Percentiles rank a stretch among this genome's conserved stretches.
Evolutionary conservation across 805 yeast genomes (phyloP).

Genomic region (Hanseniaspora taiwanica): DNA sequence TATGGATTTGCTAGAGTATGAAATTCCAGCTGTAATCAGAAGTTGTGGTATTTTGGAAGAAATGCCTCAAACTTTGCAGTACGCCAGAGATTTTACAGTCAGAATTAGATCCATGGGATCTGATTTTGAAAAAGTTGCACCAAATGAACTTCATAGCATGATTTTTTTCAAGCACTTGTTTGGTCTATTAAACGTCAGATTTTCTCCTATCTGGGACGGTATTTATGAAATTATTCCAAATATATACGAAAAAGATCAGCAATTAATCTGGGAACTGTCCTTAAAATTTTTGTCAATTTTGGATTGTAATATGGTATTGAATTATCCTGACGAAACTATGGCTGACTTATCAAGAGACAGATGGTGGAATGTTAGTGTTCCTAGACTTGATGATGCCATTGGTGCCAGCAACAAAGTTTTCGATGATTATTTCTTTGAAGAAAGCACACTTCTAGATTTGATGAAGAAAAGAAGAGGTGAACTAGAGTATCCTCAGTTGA

Average conservation of each 20-base stretch:
- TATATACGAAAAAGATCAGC: slow-evolving; percentile 29
- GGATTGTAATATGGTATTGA: slow-evolving; percentile 11
- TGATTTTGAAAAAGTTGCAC: slow-evolving; percentile 25
- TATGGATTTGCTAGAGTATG: slow-evolving; percentile 10
- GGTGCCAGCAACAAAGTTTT: slow-evolving; percentile 18
- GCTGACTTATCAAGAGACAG: slow-evolving; percentile 2
- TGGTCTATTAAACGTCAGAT: slow-evolving; percentile 62
- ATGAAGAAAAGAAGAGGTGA: slow-evolving; percentile 15
- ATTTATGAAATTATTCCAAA: slow-evolving; percentile 46
- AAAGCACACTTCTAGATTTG: slow-evolving; percentile 1
- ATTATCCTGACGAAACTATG: slow-evolving; percentile 9
- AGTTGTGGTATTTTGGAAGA: slow-evolving; percentile 53
- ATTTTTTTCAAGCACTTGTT: slow-evolving; percentile 37
- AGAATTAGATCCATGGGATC: slow-evolving; percentile 49
- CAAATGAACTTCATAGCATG: slow-evolving; percentile 11
- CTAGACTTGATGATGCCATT: slow-evolving; percentile 31
- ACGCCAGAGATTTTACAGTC: slow-evolving; percentile 61
- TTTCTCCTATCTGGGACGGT: slow-evolving; percentile 80
- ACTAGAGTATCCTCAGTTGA: slow-evolving; percentile 28
- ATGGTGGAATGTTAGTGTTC: slow-evolving; percentile 33
- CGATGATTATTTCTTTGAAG: slow-evolving; percentile 20
- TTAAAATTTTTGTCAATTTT: slow-evolving; percentile 20
- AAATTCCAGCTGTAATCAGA: slow-evolving; percentile 30
- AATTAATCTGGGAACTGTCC: slow-evolving; percentile 43
- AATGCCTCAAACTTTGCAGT: slow-evolving; percentile 53